Evolutionary conservation across 2,329 filamentous ascomycete species (phyloP).

Genomic region (Curvularia sp.): DNA sequence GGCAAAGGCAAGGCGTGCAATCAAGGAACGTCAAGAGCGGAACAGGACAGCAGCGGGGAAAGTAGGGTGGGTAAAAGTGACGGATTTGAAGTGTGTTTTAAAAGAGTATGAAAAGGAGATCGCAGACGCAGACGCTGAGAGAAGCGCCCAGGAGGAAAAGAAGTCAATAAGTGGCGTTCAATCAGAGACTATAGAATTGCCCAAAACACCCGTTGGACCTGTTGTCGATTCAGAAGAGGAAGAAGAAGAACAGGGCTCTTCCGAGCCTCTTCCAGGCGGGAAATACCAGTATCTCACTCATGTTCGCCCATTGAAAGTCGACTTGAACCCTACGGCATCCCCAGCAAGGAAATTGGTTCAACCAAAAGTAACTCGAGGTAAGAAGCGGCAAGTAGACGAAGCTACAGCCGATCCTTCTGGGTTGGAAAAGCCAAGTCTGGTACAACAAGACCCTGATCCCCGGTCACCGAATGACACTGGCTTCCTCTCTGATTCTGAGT

Average conservation of each 20-base stretch:
- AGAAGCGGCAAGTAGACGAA: constrained; percentile 9
- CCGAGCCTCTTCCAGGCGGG: constrained; percentile 8
- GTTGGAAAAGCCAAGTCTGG: background rate
- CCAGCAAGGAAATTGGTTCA: constrained; percentile 1
- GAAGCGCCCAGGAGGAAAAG: background rate
- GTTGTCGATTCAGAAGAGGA: constrained; percentile 9
- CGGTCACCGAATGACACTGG: constrained; percentile 12
- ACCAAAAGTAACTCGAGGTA: background rate
- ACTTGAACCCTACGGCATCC: constrained; percentile 10
- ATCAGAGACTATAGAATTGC: background rate
- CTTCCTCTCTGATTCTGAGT: constrained; percentile 13
- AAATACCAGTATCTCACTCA: constrained; percentile 15
- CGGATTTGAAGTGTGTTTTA: constrained; percentile 8
- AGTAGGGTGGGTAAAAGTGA: constrained; percentile 3
- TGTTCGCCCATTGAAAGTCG: constrained; percentile 11
- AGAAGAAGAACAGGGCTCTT: constrained; percentile 13
- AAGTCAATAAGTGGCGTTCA: background rate
- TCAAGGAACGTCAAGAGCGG: constrained; percentile 8
- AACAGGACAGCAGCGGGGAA: constrained; percentile 3
- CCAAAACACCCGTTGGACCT: constrained; percentile 7
- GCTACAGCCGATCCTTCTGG: background rate
- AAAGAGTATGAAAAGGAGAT: constrained; percentile 7
- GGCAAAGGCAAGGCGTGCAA: background rate
- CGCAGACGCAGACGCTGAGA: constrained; percentile 3
- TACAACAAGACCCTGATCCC: constrained; percentile 9